Evolutionary conservation across 2,329 filamentous ascomycete species (phyloP).

Genomic region (Colletotrichum endophyticum): DNA sequence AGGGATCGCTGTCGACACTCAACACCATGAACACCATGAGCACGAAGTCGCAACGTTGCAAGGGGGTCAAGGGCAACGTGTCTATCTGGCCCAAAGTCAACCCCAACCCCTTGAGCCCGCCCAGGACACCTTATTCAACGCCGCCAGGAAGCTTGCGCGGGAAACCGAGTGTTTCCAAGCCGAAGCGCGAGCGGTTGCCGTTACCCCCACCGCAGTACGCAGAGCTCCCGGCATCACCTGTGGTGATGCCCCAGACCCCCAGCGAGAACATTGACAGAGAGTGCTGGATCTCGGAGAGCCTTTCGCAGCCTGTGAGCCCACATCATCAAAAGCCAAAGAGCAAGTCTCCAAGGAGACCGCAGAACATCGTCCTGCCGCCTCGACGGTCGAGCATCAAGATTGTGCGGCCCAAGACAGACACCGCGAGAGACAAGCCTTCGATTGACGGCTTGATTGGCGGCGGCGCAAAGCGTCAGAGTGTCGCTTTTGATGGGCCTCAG

Average conservation of each 20-base stretch:
- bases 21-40: not conserved
- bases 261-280: not conserved
- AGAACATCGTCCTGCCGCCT: slow-evolving; percentile 2
- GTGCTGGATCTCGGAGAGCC: not conserved
- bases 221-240: slow-evolving; percentile 10
- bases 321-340: not conserved
- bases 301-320: not conserved
- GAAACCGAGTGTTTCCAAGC: not conserved
- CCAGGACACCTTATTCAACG: slow-evolving; percentile 17
- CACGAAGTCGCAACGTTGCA: not conserved
- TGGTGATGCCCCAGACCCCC: not conserved
- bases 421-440: not conserved
- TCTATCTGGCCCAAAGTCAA: slow-evolving; percentile 21
- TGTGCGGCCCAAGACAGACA: not conserved
- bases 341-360: not conserved
- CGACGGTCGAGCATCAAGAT: not conserved
- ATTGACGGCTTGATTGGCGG: slow-evolving; percentile 9
- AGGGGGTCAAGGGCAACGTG: slow-evolving; percentile 3
- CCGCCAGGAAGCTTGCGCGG: slow-evolving; percentile 10
- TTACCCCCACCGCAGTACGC: slow-evolving; percentile 5
- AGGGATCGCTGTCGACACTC: slow-evolving; percentile 31
- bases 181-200: not conserved
- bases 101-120: slow-evolving; percentile 9
- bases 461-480: slow-evolving; percentile 4
- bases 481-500: not conserved